Evolutionary conservation across 345 rosid species (phyloP).

Genomic region (Citrus inodora): DNA sequence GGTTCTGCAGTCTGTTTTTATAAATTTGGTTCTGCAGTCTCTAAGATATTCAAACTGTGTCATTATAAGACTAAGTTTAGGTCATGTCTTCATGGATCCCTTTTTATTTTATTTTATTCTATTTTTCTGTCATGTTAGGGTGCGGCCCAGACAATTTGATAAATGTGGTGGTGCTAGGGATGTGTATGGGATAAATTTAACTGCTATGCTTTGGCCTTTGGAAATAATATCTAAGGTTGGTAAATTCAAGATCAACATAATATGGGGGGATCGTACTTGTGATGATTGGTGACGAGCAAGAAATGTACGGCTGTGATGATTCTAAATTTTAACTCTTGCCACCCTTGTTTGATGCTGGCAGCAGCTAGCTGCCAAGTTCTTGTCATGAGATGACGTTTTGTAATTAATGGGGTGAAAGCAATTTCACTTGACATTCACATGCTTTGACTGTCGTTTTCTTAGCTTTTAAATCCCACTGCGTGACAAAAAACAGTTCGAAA

Average conservation of each 20-base stretch:
- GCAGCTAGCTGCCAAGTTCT: too few species aligned
- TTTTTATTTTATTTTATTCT: too few species aligned
- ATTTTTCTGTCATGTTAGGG: too few species aligned
- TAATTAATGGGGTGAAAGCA: neutral
- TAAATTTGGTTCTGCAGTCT: too few species aligned
- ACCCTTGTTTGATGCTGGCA: neutral
- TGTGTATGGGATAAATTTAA: too few species aligned
- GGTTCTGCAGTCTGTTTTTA: too few species aligned
- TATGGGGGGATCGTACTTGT: neutral
- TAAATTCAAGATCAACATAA: neutral
- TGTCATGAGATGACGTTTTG: neutral
- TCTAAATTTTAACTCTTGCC: neutral
- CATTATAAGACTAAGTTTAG: too few species aligned
- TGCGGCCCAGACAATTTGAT: too few species aligned
- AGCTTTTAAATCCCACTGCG: neutral
- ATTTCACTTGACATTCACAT: neutral
- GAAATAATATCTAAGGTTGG: neutral
- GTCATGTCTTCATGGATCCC: too few species aligned
- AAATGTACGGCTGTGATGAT: constrained; percentile 9
- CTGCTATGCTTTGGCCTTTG: too few species aligned
- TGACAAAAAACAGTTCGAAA: neutral
- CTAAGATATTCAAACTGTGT: too few species aligned
- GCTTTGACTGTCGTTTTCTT: neutral
- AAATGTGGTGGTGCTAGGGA: too few species aligned
- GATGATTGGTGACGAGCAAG: neutral